Evolutionary conservation across 768 basidiomycete genomes (phyloP).

Genomic region (Tricholoma hemisulphureum): DNA sequence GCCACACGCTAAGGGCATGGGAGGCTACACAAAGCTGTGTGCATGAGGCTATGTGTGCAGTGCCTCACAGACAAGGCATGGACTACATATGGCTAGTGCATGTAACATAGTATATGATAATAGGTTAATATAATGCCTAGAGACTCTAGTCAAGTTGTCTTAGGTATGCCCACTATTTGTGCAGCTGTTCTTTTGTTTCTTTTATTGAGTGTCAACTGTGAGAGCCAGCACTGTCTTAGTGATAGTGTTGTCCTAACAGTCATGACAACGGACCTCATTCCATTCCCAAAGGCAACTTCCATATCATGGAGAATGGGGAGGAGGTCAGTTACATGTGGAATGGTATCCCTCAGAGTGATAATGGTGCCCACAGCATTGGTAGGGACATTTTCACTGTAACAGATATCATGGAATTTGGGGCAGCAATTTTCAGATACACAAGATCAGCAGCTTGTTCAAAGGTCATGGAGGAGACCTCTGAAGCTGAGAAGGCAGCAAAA

Average conservation of each 20-base stretch:
- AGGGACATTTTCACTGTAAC: neutral
- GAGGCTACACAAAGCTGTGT: no score
- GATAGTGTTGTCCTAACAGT: neutral
- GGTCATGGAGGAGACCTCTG: neutral
- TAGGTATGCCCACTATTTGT: no score
- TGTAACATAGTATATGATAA: no score
- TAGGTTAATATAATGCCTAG: no score
- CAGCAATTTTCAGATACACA: constrained; percentile 2
- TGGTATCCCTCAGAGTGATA: constrained; percentile 3
- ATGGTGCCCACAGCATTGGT: neutral
- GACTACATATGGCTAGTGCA: no score
- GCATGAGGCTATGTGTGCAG: no score
- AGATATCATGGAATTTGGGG: neutral
- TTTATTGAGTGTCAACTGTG: no score
- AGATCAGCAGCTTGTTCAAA: constrained; percentile 4
- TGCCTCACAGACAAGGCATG: no score
- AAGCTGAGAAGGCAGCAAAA: constrained; percentile 3
- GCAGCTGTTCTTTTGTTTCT: no score
- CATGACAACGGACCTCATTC: constrained; percentile 1
- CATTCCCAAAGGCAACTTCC: constrained; percentile 1
- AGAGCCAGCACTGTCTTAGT: neutral
- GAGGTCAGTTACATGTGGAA: constrained; percentile 3
- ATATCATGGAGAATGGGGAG: constrained; percentile 3
- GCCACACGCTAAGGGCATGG: no score
- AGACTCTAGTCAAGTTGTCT: no score